Base-by-base conservation (phyloP, 768 basidiomycete genomes). In the Phaeotremella skinneri region DNA sequence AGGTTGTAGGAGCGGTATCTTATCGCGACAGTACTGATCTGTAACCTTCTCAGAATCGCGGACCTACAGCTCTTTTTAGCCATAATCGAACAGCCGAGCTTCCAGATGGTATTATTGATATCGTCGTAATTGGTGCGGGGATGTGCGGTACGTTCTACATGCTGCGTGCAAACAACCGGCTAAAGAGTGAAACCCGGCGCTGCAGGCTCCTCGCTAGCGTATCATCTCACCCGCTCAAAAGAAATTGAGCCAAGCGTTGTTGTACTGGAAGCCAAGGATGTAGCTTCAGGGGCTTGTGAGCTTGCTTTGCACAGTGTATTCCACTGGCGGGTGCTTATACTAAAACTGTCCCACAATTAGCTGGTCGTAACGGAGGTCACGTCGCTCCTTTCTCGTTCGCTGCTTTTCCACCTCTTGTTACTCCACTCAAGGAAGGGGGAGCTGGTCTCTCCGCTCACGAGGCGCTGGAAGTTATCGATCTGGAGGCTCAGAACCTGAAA, bases 321-420 rank as follows among this genome's bases (percentile, higher is more conserved):
- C n/a, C n/a, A n/a, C n/a, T n/a, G 17, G 16, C 20, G 32, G 21
- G 23, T 20, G 7, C 31, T 29, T 5, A 45, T 21, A 23, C 2
- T 47, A 20, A 23, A 23, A 20, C 2, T 53, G 37, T 23, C 32
- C 11, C 23, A 26, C 7, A 2, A 16, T 23, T 32, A 69, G 68
- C 62, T 30, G 68, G 68, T 3, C 47, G 68, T 23, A 69, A 69
- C 49, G 68, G 68, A 3, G 68, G 68, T 39, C 68, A 69, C 42
- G 43, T 63, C 20, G 65, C 62, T 20, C 68, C 68, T 2, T 56
- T 31, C 34, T 63, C 64, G n/a, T 69, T 66, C 32, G 49, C 21
- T 9, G 11, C 58, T 3, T 61, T 53, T 29, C 42, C 64, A 21
- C 32, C 30, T 0, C 52, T 69, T 21, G 59, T 51, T 27, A 26